Evolutionary conservation across 352 stramenopile species (phyloP).

Genomic region (Globisporangium okanoganense): DNA sequence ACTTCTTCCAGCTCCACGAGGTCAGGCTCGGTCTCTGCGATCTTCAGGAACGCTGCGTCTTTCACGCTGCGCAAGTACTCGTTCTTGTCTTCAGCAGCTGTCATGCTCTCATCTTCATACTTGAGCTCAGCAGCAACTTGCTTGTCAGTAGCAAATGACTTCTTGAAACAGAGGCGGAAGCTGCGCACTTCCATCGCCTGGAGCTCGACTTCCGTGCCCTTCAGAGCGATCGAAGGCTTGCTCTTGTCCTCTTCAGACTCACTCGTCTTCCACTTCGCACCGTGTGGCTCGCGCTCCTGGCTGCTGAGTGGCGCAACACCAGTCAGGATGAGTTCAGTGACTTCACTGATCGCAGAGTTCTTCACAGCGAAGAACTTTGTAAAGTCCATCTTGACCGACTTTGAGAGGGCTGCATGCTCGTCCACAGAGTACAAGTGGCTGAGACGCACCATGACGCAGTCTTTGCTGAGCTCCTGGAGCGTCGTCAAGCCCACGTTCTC

Average conservation of each 20-base stretch:
- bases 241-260: constrained; percentile 17
- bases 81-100: neutral
- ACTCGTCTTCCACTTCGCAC: constrained; percentile 33
- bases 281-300: constrained; percentile 1
- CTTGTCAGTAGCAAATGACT: constrained; percentile 6
- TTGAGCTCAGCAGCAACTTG: neutral
- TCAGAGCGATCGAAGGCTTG: constrained; percentile 34
- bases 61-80: constrained; percentile 15
- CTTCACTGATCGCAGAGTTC: constrained; percentile 44
- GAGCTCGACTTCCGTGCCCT: constrained; percentile 62
- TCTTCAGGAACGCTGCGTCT: constrained; percentile 17
- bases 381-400: constrained; percentile 73
- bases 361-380: constrained; percentile 46
- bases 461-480: constrained; percentile 69
- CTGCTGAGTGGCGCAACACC: constrained; percentile 61
- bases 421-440: constrained; percentile 92
- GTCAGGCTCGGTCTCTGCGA: constrained; percentile 6
- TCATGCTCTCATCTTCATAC: neutral
- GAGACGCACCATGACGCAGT: constrained; percentile 88
- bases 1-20: constrained; percentile 32
- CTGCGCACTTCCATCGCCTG: constrained; percentile 92
- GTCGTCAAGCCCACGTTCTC: constrained; percentile 93
- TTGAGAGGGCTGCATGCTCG: constrained; percentile 79
- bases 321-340: constrained; percentile 89
- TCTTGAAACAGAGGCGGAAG: constrained; percentile 79